Evolutionary conservation across 495 filamentous ascomycete species (phyloP).

Genomic region (Penicillium coffeae): DNA sequence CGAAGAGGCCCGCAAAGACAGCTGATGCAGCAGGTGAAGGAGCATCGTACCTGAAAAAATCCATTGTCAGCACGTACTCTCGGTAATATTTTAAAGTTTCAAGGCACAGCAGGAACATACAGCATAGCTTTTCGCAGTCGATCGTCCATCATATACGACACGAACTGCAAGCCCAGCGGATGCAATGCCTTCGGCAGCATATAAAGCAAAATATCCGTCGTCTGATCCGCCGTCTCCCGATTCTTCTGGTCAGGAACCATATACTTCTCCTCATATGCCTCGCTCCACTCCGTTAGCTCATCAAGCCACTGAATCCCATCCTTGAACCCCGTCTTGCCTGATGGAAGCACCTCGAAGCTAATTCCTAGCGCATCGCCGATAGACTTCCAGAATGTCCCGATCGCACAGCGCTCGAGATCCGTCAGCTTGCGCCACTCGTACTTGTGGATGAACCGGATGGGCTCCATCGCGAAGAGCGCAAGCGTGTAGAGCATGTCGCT

Average conservation of each 20-base stretch:
- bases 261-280: constrained; percentile 48
- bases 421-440: constrained; percentile 64
- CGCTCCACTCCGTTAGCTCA: constrained; percentile 58
- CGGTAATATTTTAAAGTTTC: no score
- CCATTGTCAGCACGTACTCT: not conserved
- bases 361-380: constrained; percentile 60
- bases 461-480: constrained; percentile 57
- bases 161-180: constrained; percentile 44
- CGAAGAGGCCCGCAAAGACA: constrained; percentile 41
- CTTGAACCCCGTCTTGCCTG: constrained; percentile 40
- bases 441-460: constrained; percentile 50
- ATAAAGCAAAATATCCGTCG: constrained; percentile 56
- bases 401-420: constrained; percentile 61
- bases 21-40: constrained; percentile 29
- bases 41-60: constrained; percentile 41
- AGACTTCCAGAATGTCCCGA: constrained; percentile 63
- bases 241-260: constrained; percentile 59
- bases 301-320: constrained; percentile 65
- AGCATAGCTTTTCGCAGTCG: constrained; percentile 60
- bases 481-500: constrained; percentile 68
- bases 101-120: constrained; percentile 48
- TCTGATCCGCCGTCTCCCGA: constrained; percentile 50
- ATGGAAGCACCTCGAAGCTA: constrained; percentile 43
- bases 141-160: constrained; percentile 60
- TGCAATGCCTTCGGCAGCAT: constrained; percentile 50